A percentile compares a stretch with the other conserved stretches of the same genome.
These are phyloP conservation scores for Galerina marginata DNA, from an alignment of 768 basidiomycete genomes.

Conservation along the genomic window DNA sequence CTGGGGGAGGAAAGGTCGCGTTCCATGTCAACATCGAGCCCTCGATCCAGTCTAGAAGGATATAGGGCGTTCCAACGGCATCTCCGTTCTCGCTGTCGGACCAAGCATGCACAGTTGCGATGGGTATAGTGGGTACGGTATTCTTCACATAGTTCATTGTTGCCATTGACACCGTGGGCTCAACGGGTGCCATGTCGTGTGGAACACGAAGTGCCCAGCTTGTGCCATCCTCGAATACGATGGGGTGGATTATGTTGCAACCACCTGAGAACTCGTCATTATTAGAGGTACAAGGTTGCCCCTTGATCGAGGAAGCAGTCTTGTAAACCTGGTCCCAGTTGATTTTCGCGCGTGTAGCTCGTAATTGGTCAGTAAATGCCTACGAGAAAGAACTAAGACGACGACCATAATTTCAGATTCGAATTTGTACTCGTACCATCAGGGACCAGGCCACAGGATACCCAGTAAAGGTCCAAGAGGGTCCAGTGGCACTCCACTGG, in stretches of 20 bases:
- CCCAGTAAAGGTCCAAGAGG: not conserved
- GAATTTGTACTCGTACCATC: too few relatives aligned
- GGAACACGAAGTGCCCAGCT: not conserved
- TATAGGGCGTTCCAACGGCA: not conserved
- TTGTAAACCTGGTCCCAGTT: not conserved
- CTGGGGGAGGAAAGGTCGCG: not conserved
- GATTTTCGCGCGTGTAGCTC: not conserved
- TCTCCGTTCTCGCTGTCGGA: not conserved
- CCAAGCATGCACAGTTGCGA: not conserved
- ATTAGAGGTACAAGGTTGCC: not conserved
- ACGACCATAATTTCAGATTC: too few relatives aligned
- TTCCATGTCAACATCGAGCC: not conserved
- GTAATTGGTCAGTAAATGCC: too few relatives aligned
- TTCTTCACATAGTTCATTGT: not conserved
- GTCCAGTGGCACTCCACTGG: conserved; percentile 23
- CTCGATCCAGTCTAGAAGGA: not conserved
- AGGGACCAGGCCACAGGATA: too few relatives aligned
- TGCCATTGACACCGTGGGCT: not conserved
- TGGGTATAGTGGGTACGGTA: not conserved
- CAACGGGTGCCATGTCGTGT: not conserved
- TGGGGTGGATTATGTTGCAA: not conserved
- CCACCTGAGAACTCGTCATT: not conserved
- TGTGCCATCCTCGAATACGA: not conserved
- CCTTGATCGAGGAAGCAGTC: not conserved
- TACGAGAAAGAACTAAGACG: too few relatives aligned